These are phyloP conservation scores for Stylonectria norvegica DNA, from an alignment of 2,329 filamentous ascomycete genomes.

Conservation along the genomic window DNA sequence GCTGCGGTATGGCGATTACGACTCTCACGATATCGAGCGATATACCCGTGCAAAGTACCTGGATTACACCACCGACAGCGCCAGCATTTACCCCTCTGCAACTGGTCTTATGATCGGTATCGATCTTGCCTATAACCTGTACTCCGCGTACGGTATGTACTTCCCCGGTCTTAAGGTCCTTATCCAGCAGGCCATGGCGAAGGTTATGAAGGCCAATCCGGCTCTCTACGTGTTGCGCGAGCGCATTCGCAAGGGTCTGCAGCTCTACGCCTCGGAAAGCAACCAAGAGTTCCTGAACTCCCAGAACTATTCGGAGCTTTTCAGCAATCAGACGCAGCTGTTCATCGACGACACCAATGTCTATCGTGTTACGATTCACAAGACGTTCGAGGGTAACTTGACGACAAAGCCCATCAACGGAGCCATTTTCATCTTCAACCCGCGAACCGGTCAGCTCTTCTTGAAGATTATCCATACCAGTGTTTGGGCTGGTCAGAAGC, in stretches of 20 bases:
- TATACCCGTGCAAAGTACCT: constrained; percentile 98
- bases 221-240: constrained; percentile 94
- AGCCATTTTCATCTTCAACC: constrained; percentile 99
- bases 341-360: constrained; percentile 99
- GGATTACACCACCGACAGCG: constrained; percentile 97
- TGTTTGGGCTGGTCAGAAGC: constrained; percentile 98
- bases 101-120: constrained; percentile 98
- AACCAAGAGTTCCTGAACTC: constrained; percentile 99
- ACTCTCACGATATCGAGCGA: constrained; percentile 97
- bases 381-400: constrained; percentile 98
- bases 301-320: constrained; percentile 97
- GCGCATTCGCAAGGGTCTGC: constrained; percentile 96
- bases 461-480: constrained; percentile 99
- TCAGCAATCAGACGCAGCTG: constrained; percentile 97
- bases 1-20: constrained; percentile 94
- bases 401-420: constrained; percentile 99
- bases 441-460: constrained; percentile 95
- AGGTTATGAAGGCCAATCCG: constrained; percentile 99
- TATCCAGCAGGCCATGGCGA: constrained; percentile 97
- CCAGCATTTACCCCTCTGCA: constrained; percentile 96
- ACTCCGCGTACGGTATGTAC: constrained; percentile 97
- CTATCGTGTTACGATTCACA: constrained; percentile 98
- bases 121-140: constrained; percentile 95
- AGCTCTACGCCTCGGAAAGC: constrained; percentile 96
- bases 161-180: constrained; percentile 96